phyloP scores from a whole-genome alignment of 768 basidiomycete species.

The Tubosaeta sp. region DNA sequence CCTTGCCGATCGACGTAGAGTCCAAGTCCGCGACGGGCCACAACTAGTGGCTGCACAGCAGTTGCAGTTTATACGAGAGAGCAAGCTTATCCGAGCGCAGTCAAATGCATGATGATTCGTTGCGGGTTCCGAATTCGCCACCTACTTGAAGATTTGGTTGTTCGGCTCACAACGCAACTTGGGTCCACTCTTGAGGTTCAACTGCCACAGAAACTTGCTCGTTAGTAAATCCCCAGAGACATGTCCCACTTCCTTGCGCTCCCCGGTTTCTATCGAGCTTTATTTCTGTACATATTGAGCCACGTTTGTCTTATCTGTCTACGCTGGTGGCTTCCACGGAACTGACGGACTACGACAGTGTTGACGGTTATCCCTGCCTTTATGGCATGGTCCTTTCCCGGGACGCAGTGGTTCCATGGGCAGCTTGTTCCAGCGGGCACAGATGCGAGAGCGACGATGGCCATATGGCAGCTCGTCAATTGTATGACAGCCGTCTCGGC shows the following conservation, averaged over 20 bases:
- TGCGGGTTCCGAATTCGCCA: too few relatives aligned
- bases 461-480: slow-evolving; percentile 64
- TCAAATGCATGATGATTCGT: too few relatives aligned
- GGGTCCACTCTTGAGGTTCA: too few relatives aligned
- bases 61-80: too few relatives aligned
- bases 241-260: slow-evolving; percentile 49
- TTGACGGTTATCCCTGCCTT: slow-evolving; percentile 49
- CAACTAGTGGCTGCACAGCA: too few relatives aligned
- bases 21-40: too few relatives aligned
- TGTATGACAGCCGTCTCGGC: slow-evolving; percentile 37
- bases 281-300: slow-evolving; percentile 68
- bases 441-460: slow-evolving; percentile 54
- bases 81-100: too few relatives aligned
- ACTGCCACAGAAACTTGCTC: not conserved
- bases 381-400: slow-evolving; percentile 53
- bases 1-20: not conserved
- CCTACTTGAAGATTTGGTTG: too few relatives aligned
- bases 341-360: slow-evolving; percentile 30
- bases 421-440: slow-evolving; percentile 53
- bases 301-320: slow-evolving; percentile 36
- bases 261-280: slow-evolving; percentile 55
- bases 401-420: slow-evolving; percentile 63
- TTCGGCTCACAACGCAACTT: too few relatives aligned
- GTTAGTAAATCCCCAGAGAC: not conserved
- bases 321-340: slow-evolving; percentile 2